phyloP scores from a whole-genome alignment of 2,329 filamentous ascomycete genomes.

The Monilinia aucupariae region DNA sequence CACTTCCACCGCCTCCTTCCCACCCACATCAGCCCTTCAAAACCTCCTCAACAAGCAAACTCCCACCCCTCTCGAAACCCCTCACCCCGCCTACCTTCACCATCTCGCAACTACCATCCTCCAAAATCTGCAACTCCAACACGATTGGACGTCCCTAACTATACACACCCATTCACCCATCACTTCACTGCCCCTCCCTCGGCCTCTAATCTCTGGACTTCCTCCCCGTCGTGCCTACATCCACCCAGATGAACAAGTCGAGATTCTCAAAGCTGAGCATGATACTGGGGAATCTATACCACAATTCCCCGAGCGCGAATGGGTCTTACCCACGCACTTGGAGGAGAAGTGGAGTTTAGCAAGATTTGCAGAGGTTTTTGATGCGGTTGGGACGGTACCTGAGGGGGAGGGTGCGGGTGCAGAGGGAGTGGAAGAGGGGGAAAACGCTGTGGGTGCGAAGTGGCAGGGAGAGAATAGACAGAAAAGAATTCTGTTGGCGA shows the following conservation, averaged over 20 bases:
- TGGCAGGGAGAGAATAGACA: constrained; percentile 45
- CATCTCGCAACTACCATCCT: constrained; percentile 56
- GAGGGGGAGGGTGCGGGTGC: constrained; percentile 33
- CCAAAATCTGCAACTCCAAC: constrained; percentile 68
- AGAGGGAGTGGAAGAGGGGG: constrained; percentile 21
- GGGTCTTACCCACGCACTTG: constrained; percentile 70
- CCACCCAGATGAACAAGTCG: constrained; percentile 78
- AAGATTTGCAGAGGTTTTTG: constrained; percentile 64
- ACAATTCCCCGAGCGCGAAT: constrained; percentile 59
- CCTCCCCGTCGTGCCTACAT: constrained; percentile 69
- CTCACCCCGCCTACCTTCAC: constrained; percentile 36
- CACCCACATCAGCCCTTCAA: constrained; percentile 26
- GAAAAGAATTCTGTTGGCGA: constrained; percentile 70
- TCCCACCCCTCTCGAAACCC: constrained; percentile 22
- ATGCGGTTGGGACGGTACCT: constrained; percentile 49
- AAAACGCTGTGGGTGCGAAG: constrained; percentile 36
- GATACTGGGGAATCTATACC: constrained; percentile 42
- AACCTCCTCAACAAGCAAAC: constrained; percentile 27
- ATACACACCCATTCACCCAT: constrained; percentile 46
- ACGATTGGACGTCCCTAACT: constrained; percentile 63
- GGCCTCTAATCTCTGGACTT: constrained; percentile 65
- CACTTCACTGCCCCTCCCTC: constrained; percentile 41
- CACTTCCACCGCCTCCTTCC: constrained; percentile 16
- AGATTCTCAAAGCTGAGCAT: constrained; percentile 58
- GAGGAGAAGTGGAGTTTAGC: constrained; percentile 66